Evolutionary conservation across 2,329 filamentous ascomycete species (phyloP).

Genomic region (Drechmeria coniospora): DNA sequence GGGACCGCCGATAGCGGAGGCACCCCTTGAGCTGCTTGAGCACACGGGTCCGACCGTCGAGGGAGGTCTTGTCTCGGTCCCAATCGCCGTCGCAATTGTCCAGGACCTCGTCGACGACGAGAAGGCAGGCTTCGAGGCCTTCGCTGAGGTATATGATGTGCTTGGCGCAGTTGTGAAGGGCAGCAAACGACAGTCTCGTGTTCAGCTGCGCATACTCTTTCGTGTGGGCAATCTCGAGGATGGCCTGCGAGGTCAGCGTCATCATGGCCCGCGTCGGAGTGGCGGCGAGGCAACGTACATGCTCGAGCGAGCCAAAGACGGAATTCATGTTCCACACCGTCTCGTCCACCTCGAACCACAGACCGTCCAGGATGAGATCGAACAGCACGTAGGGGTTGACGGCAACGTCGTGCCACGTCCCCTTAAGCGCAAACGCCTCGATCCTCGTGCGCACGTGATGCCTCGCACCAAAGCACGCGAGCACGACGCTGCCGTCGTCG

Average conservation of each 20-base stretch:
- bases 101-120: conserved; percentile 9
- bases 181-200: conserved; percentile 12
- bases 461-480: conserved; percentile 13
- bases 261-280: no score
- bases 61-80: conserved; percentile 5
- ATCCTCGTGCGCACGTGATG: conserved; percentile 9
- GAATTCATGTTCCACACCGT: conserved; percentile 15
- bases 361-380: conserved; percentile 13
- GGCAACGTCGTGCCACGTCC: conserved; percentile 10
- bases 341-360: conserved; percentile 13
- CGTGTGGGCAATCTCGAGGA: conserved; percentile 10
- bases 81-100: conserved; percentile 1
- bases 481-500: conserved; percentile 5
- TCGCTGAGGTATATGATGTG: conserved; percentile 15
- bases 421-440: conserved; percentile 9
- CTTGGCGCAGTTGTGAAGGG: conserved; percentile 15
- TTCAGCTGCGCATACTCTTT: conserved; percentile 3
- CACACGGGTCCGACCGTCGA: conserved; percentile 4
- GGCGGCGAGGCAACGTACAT: conserved; percentile 6
- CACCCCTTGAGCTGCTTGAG: conserved; percentile 12
- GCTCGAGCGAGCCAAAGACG: conserved; percentile 14
- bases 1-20: conserved; percentile 15
- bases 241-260: conserved; percentile 6
- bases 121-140: conserved; percentile 12
- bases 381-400: conserved; percentile 14